A percentile compares a stretch with the other conserved stretches of the same genome.
Evolutionary conservation across 2,329 filamentous ascomycete genomes (phyloP).

Genomic region (Waltergamsia citrina): DNA sequence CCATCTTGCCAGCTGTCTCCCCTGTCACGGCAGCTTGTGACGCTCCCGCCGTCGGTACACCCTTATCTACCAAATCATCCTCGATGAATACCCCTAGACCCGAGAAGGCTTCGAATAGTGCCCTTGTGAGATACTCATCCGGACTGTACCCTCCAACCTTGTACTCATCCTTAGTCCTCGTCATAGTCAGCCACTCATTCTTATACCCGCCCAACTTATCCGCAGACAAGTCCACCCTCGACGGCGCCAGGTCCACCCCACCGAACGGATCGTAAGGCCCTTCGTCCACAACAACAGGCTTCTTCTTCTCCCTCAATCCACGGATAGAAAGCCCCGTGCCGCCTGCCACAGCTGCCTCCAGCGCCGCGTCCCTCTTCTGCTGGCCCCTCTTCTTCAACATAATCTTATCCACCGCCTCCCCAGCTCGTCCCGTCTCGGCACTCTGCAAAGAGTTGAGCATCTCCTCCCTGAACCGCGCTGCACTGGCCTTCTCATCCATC

Average conservation of each 20-base stretch:
- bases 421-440: constrained; percentile 50
- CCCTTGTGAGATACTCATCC: constrained; percentile 70
- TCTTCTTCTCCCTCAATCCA: constrained; percentile 61
- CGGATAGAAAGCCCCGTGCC: constrained; percentile 53
- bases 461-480: constrained; percentile 55
- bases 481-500: constrained; percentile 56
- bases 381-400: constrained; percentile 67
- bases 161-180: constrained; percentile 55
- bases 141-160: constrained; percentile 76
- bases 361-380: constrained; percentile 21
- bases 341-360: constrained; percentile 18
- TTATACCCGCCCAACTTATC: constrained; percentile 54
- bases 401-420: constrained; percentile 48
- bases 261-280: constrained; percentile 84
- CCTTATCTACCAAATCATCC: constrained; percentile 53
- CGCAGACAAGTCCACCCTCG: constrained; percentile 54
- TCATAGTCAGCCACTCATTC: constrained; percentile 62
- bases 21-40: constrained; percentile 23
- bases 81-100: constrained; percentile 81
- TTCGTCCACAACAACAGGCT: constrained; percentile 36
- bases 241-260: constrained; percentile 57
- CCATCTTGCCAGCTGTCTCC: constrained; percentile 28
- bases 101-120: constrained; percentile 81
- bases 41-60: constrained; percentile 21
- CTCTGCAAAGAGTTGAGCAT: constrained; percentile 61